Conservation (phyloP, 768 basidiomycete species). For the Suillus subalutaceus region DNA sequence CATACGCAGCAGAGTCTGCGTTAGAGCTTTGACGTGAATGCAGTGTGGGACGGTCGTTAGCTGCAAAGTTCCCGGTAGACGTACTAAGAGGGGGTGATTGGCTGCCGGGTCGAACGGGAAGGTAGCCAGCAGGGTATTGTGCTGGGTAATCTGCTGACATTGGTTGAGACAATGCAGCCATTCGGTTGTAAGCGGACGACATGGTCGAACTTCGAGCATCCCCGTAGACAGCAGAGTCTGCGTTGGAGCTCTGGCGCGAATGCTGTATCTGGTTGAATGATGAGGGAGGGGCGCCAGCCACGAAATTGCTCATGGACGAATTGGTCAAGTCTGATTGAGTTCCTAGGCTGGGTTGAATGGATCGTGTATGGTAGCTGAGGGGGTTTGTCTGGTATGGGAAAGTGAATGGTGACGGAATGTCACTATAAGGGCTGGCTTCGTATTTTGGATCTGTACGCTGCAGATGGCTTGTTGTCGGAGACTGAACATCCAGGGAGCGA, state of each 20-base stretch:
- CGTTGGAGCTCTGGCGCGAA: constrained; percentile 22
- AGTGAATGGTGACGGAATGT: constrained; percentile 33
- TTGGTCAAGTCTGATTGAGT: constrained; percentile 22
- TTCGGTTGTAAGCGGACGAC: constrained; percentile 41
- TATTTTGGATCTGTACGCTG: constrained; percentile 42
- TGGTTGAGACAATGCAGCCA: too few species aligned
- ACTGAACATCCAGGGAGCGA: constrained; percentile 31
- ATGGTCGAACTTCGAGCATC: constrained; percentile 22
- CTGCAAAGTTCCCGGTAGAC: too few species aligned
- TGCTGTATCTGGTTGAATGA: constrained; percentile 7
- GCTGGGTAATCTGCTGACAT: too few species aligned
- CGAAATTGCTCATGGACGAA: not conserved
- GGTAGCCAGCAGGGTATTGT: too few species aligned
- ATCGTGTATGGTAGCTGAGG: constrained; percentile 25
- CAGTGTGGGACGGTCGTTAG: not conserved
- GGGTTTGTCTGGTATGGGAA: constrained; percentile 31
- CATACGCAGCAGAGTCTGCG: constrained; percentile 16
- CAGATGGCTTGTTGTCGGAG: constrained; percentile 27
- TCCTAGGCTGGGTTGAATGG: constrained; percentile 31
- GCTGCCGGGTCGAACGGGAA: constrained; percentile 13
- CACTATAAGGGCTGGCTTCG: constrained; percentile 15
- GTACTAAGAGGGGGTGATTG: constrained; percentile 1
- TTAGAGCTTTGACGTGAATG: constrained; percentile 23
- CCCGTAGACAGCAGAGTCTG: constrained; percentile 18
- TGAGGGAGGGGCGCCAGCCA: not conserved